These are phyloP conservation scores for Lasiosphaeria hispida DNA, from an alignment of 495 filamentous ascomycete species.

Conservation along the genomic window DNA sequence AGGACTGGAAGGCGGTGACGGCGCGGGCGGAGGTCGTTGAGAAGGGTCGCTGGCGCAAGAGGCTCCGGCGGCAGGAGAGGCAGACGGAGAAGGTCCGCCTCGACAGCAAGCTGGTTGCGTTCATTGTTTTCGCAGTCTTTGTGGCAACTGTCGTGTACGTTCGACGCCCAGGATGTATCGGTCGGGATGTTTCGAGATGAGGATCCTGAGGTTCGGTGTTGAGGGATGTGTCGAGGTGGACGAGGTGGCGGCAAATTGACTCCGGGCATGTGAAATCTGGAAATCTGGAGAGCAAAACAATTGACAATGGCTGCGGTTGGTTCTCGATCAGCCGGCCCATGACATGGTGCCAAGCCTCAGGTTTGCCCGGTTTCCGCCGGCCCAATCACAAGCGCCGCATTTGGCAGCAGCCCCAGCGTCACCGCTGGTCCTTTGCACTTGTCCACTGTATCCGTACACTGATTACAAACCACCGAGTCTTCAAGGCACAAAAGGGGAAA, in stretches of 20 bases:
- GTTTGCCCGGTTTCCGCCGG: constrained; percentile 33
- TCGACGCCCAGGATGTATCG: neutral
- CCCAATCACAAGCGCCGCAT: constrained; percentile 39
- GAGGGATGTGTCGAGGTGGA: constrained; percentile 5
- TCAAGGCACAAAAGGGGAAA: too few relatives aligned
- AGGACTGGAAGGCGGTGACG: constrained; percentile 70
- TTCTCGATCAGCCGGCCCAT: constrained; percentile 27
- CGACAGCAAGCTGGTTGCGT: constrained; percentile 24
- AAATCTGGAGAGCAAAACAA: constrained; percentile 10
- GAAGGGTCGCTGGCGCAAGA: constrained; percentile 58
- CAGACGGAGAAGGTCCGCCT: constrained; percentile 25
- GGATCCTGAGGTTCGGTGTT: neutral
- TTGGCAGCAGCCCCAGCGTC: constrained; percentile 23
- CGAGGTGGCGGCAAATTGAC: constrained; percentile 1
- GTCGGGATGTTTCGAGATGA: neutral
- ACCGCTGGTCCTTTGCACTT: too few relatives aligned
- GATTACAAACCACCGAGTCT: too few relatives aligned
- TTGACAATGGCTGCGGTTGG: neutral
- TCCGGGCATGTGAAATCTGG: neutral
- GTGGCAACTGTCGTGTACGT: too few relatives aligned
- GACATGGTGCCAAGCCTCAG: constrained; percentile 40
- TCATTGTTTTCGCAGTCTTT: constrained; percentile 21
- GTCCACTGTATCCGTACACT: too few relatives aligned
- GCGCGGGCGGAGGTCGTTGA: constrained; percentile 55
- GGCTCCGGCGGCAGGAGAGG: constrained; percentile 36